Conservation (phyloP, 148 eudicot species). For the Amaranthus cruentus region DNA sequence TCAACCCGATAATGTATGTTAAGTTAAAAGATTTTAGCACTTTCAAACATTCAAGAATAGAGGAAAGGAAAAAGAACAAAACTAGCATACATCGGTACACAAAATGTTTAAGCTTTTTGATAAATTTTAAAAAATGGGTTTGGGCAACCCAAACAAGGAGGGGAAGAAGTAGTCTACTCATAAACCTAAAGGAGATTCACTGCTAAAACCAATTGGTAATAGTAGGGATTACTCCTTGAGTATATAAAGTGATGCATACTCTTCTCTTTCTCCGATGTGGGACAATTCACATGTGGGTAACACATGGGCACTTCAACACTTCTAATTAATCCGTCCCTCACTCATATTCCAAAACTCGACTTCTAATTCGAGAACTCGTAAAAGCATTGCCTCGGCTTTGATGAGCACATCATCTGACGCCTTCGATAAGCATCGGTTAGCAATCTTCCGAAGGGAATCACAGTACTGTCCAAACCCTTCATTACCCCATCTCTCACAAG, state of each 20-base stretch:
- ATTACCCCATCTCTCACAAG: conserved; percentile 71
- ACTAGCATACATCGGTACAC: neutral
- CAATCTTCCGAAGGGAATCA: conserved; percentile 42
- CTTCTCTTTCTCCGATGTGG: too few relatives aligned
- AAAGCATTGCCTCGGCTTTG: conserved; percentile 54
- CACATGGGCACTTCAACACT: neutral
- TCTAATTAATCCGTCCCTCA: conserved; percentile 15
- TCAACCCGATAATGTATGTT: too few relatives aligned
- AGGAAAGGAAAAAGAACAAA: neutral
- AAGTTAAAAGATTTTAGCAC: too few relatives aligned
- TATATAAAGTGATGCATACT: too few relatives aligned
- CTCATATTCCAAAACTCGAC: conserved; percentile 85
- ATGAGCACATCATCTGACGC: conserved; percentile 39
- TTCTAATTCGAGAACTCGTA: conserved; percentile 55
- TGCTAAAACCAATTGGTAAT: too few relatives aligned
- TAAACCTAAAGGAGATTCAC: too few relatives aligned
- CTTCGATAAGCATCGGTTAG: conserved; percentile 37
- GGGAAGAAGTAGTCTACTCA: too few relatives aligned
- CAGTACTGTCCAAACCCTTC: conserved; percentile 64
- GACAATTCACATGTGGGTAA: too few relatives aligned
- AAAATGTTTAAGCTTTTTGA: neutral
- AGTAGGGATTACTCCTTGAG: too few relatives aligned
- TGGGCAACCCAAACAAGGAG: too few relatives aligned
- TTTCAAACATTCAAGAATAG: neutral
- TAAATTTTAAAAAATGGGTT: too few relatives aligned